Percentiles rank a stretch among this genome's conserved stretches.
phyloP scores from a whole-genome alignment of 2,329 filamentous ascomycete species.

The Venturia oleaginea region DNA sequence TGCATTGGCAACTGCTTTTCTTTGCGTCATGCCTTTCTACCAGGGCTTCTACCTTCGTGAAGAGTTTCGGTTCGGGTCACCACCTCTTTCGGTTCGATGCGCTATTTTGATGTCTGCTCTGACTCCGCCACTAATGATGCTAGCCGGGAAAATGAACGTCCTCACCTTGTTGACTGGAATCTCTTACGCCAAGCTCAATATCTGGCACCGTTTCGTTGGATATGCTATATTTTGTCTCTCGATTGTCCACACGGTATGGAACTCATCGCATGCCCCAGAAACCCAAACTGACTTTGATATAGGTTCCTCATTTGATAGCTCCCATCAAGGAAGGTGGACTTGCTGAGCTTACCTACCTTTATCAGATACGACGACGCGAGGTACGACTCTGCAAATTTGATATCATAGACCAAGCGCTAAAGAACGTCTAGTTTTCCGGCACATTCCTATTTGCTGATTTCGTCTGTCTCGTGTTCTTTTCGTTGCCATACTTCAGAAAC shows the following conservation, averaged over 20 bases:
- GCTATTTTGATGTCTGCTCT: conserved; percentile 23
- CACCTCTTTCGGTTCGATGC: conserved; percentile 20
- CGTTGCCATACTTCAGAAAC: conserved; percentile 21
- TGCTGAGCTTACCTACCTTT: conserved; percentile 17
- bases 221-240: conserved; percentile 20
- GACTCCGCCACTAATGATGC: conserved; percentile 21
- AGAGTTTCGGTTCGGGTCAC: conserved; percentile 20
- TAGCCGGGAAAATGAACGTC: conserved; percentile 25
- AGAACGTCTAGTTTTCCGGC: conserved; percentile 17
- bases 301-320: conserved; percentile 19
- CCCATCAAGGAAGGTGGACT: conserved; percentile 20
- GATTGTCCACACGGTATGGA: conserved; percentile 20
- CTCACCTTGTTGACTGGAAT: conserved; percentile 24
- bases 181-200: conserved; percentile 24
- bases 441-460: conserved; percentile 18
- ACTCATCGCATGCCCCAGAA: not conserved
- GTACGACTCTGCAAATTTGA: not conserved
- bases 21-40: conserved; percentile 18
- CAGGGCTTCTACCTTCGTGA: conserved; percentile 18
- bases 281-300: not conserved
- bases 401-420: not conserved
- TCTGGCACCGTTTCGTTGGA: conserved; percentile 20
- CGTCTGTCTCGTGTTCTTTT: conserved; percentile 20
- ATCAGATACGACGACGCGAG: conserved; percentile 17
- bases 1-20: conserved; percentile 16